phyloP scores from a whole-genome alignment of 2,329 filamentous ascomycete species.

The Colletotrichum cuscutae region DNA sequence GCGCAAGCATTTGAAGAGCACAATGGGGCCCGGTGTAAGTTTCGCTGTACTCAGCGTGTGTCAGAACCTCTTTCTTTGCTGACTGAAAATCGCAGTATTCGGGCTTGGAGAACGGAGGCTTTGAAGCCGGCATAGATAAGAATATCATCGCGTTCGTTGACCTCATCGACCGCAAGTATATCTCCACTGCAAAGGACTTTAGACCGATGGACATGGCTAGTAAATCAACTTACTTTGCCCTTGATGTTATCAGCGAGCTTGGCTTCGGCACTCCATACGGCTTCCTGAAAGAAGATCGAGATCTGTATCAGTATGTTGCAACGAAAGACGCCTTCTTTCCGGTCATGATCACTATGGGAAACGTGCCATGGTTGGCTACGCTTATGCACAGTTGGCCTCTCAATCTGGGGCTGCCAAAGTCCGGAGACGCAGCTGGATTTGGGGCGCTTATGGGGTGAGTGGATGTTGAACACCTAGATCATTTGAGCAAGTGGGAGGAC shows the following conservation, averaged over 20 bases:
- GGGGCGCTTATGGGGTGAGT: constrained; percentile 42
- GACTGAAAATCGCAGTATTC: constrained; percentile 8
- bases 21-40: constrained; percentile 57
- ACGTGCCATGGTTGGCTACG: constrained; percentile 39
- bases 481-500: background rate
- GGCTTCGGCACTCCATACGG: constrained; percentile 42
- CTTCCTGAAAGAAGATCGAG: constrained; percentile 39
- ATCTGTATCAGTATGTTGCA: constrained; percentile 39
- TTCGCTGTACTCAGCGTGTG: background rate
- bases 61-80: background rate
- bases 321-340: constrained; percentile 33
- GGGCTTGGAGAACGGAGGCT: constrained; percentile 28
- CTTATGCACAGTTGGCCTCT: constrained; percentile 38
- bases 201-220: constrained; percentile 33
- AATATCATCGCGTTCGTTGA: constrained; percentile 22
- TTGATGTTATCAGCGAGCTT: constrained; percentile 42
- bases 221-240: constrained; percentile 31
- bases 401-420: constrained; percentile 38
- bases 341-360: constrained; percentile 36
- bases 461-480: no score
- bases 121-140: constrained; percentile 31
- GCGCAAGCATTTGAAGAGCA: constrained; percentile 54
- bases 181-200: constrained; percentile 26
- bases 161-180: constrained; percentile 32
- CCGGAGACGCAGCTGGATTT: constrained; percentile 46